Percentiles rank a stretch among this genome's conserved stretches.
phyloP scores from a whole-genome alignment of 225 moss, liverwort and hornwort genomes.

The Rhytidiadelphus loreus region DNA sequence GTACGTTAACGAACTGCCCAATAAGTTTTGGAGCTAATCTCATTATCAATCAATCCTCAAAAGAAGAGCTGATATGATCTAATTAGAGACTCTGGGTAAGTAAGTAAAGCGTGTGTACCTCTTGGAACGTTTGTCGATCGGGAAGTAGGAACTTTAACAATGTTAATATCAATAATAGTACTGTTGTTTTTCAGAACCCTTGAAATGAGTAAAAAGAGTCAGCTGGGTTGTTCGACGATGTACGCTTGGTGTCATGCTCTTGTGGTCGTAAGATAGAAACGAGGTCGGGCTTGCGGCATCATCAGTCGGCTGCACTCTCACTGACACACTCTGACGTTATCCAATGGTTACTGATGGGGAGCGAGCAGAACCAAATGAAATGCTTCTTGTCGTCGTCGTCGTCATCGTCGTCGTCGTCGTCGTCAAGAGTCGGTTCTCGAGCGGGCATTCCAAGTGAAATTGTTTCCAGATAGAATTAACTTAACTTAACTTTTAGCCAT shows the following conservation, averaged over 20 bases:
- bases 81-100: not conserved
- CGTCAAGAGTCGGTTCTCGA: not conserved
- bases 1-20: not conserved
- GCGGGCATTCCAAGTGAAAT: not conserved
- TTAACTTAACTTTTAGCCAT: no score
- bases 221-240: not conserved
- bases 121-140: not conserved
- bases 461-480: no score
- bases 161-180: not conserved
- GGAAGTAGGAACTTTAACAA: not conserved
- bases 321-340: not conserved
- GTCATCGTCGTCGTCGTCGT: no score
- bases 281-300: not conserved
- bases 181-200: not conserved
- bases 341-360: not conserved
- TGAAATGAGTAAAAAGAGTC: not conserved
- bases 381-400: no score
- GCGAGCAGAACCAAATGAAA: no score
- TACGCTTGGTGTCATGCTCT: not conserved
- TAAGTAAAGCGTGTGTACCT: not conserved
- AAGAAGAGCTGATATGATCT: not conserved
- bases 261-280: not conserved
- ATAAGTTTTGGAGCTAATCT: not conserved
- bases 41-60: not conserved
- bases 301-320: not conserved